phyloP scores from a whole-genome alignment of 1,284 basidiomycete genomes.

The Vanrija sp. region DNA sequence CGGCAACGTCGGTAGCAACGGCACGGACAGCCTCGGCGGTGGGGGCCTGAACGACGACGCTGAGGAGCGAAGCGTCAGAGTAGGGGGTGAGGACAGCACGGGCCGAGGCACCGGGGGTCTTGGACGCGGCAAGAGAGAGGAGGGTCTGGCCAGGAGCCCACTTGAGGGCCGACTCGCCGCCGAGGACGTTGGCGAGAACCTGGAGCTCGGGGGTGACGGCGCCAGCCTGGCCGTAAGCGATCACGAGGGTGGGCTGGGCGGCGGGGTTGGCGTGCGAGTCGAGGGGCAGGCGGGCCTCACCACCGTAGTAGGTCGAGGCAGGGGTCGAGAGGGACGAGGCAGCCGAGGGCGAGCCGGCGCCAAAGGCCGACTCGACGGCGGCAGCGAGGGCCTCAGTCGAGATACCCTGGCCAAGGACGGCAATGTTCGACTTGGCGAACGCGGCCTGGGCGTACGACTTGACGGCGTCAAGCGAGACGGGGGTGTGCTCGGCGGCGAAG shows the following conservation, averaged over 20 bases:
- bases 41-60: slow-evolving; percentile 60
- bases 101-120: slow-evolving; percentile 54
- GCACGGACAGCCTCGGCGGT: slow-evolving; percentile 50
- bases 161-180: slow-evolving; percentile 70
- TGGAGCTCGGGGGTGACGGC: slow-evolving; percentile 63
- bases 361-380: slow-evolving; percentile 69
- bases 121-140: slow-evolving; percentile 54
- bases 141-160: slow-evolving; percentile 74
- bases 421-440: slow-evolving; percentile 73
- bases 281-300: slow-evolving; percentile 66
- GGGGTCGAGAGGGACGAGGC: slow-evolving; percentile 41
- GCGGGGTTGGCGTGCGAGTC: slow-evolving; percentile 56
- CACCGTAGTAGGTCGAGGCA: slow-evolving; percentile 69
- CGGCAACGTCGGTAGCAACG: slow-evolving; percentile 60
- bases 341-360: slow-evolving; percentile 38
- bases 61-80: slow-evolving; percentile 82
- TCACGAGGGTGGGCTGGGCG: slow-evolving; percentile 65
- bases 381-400: slow-evolving; percentile 64
- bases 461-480: slow-evolving; percentile 63
- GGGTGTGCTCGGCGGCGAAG: slow-evolving; percentile 67
- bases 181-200: slow-evolving; percentile 70
- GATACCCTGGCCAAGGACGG: slow-evolving; percentile 81
- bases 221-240: slow-evolving; percentile 70
- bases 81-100: slow-evolving; percentile 75
- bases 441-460: slow-evolving; percentile 66